Base-by-base conservation (phyloP, 225 moss, liverwort and hornwort genomes). In the Thuidium tamariscinum region DNA sequence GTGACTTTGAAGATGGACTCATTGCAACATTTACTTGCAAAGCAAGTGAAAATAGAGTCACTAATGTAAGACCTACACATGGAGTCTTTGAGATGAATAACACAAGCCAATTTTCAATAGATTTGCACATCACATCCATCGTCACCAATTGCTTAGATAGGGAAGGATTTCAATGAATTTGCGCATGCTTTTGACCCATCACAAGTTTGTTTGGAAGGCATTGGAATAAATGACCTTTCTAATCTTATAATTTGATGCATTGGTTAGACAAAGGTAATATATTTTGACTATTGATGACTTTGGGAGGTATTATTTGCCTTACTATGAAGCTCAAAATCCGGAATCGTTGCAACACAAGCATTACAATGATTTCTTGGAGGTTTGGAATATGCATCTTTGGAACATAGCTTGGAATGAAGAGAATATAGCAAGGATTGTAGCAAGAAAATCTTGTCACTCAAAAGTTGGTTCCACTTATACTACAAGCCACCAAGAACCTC, bases 131-230 rank as follows among this genome's bases (percentile, higher is more conserved):
- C 17, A 0, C 44, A 44, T 44, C 44, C 17, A 1, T 3, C 27
- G 17, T 71, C 71, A 17, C 44, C 44, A 44, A 27, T 44, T 44
- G 29, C 3, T 17, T 44, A 17, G 29, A 29, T 44, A 71, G 44
- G 6, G 0, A 0, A 29, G 27, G 44, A 44, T 44, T 27, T 44
- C 16, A 27, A 27, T 6, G 10, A 5, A 0, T 71, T 71, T 71
- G 44, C 0, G 0, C 1, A 0, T 29, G 5, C 2, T 29, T 71
- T 29, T 71, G 10, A 71, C 17, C 29, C 29, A 27, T 29, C 0
- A 0, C 1, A 0, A 1, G 3, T 1, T 71, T 2, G 0, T 44
- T 10, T 29, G 10, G 29, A 26, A 2, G 6, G 3, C 2, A 0
- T 1, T 44, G 3, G 0, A 17, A 16, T 1, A 9, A 2, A 10